Evolutionary conservation across 2,329 filamentous ascomycete species (phyloP), one percentile per base, ranked within the genome.

Genomic region (Fusarium zealandicum): DNA sequence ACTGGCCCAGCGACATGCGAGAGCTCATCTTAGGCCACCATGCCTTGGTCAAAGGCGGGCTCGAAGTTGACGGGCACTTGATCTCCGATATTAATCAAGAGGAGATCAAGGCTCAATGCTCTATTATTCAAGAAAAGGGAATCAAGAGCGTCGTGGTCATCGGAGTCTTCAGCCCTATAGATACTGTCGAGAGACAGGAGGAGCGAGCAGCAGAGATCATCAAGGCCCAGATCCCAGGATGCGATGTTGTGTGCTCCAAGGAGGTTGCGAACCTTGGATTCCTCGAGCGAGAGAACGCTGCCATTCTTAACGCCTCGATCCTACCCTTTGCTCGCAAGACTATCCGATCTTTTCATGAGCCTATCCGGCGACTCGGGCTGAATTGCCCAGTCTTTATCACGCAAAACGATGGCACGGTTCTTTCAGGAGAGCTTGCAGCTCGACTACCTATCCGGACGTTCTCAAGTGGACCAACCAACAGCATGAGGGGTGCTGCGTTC

Each of bases 241-340:
- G 69, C 41, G 74, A 82, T 45, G 73, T 84, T 3, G 79, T 83
- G 3, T 75, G 76, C 43, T 82, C 80, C 9, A 78, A 78, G 42
- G 78, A 81, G 12, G 79, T 84, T 3, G 81, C 80, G 12, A 83
- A 78, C 57, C 69, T 82, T 10, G 82, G 74, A 32, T 83, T 85
- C 46, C 71, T 87, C 7, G 85, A 87, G 70, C 76, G 86, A 31
- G 86, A 88, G 68, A 88, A 88, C 63, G 85, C 85, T 0, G 80
- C 83, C 2, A 85, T 88, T 14, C 72, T 89, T 16, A 88, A 89
- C 59, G 85, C 84, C 0, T 80, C 84, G 2, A 85, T 88, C 28
- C 72, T 87, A 10, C 67, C 76, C 0, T 86, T 86, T 63, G 85
- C 84, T 0, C 75, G 78, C 13, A 76, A 76, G 57, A 87, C 83